Base-by-base conservation (phyloP, 2,329 filamentous ascomycete species). In the Monilinia fructigena region DNA sequence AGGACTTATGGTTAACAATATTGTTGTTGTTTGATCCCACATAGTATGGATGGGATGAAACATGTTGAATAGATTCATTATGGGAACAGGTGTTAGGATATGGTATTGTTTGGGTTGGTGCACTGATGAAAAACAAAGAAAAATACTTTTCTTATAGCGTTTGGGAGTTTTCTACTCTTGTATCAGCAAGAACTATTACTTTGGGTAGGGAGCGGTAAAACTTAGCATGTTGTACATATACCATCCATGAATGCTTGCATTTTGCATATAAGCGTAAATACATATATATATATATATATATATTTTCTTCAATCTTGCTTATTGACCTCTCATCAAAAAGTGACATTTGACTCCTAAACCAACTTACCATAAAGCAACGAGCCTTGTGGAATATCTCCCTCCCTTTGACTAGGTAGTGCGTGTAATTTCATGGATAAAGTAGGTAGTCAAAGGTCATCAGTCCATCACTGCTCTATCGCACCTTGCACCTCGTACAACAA, bases 1-100 rank as follows among this genome's bases (percentile, higher is more conserved):
- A 77, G 93, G 93, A 0, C 78, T 93, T 55, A 82, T 85, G 69
- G 91, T 98, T 72, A 85, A 83, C 59, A 97, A 97, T 80, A 80
- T 96, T 72, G 82, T 93, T 73, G 86, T 96, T 55, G 68, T 76
- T 40, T 76, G 45, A 60, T 35, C 18, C 4, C 20, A 48, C 28
- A 60, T 16, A n/a, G 3, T 14, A 23, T 38, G 42, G 31, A 35
- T 42, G 23, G 42, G 2, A 3, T 16, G 38, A 48, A 60, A 50
- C n/a, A 38, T 38, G 18, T 38, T 16, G 31, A 10, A 35, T 50
- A 60, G 14, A 50, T 60, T 35, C 56, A 60, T 60, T 11, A 16
- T 38, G 56, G 28, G 47, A 38, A 23, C 38, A 20, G 45, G 45
- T 45, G 58, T 50, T 60, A 38, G 58, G 58, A 38, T 50, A 48